Conservation (phyloP, 2,329 filamentous ascomycete genomes). For the Talaromyces sp. region DNA sequence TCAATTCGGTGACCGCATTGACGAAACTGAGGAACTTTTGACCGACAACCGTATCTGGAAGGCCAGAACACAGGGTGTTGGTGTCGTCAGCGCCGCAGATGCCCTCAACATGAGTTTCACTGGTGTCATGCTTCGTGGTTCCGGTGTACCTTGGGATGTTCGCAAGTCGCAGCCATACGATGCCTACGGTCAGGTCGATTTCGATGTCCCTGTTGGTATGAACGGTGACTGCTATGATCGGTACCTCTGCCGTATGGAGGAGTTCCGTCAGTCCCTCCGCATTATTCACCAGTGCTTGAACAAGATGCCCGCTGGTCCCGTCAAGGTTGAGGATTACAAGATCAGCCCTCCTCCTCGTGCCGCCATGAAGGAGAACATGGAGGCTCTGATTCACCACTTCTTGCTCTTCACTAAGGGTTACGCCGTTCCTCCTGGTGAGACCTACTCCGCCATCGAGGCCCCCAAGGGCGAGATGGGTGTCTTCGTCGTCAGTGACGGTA, state of each 20-base stretch:
- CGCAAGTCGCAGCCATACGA: constrained; percentile 97
- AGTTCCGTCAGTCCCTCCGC: constrained; percentile 95
- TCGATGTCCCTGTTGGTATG: constrained; percentile 92
- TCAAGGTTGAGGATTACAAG: constrained; percentile 99
- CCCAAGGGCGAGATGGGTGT: constrained; percentile 99
- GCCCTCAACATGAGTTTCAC: constrained; percentile 97
- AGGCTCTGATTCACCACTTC: constrained; percentile 98
- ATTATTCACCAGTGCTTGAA: constrained; percentile 99
- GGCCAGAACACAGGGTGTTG: constrained; percentile 82
- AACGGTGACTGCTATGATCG: constrained; percentile 99
- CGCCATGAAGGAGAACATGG: constrained; percentile 99
- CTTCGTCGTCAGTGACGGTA: constrained; percentile 91
- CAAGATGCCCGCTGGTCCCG: constrained; percentile 93
- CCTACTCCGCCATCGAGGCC: constrained; percentile 97
- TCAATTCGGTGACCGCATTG: constrained; percentile 96
- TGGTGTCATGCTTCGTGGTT: constrained; percentile 96
- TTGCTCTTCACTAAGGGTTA: constrained; percentile 98
- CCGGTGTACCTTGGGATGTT: constrained; percentile 92
- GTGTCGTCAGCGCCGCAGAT: constrained; percentile 85
- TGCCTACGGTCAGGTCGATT: constrained; percentile 95
- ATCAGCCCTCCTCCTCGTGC: constrained; percentile 89
- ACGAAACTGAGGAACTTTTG: constrained; percentile 97
- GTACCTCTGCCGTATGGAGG: constrained; percentile 98
- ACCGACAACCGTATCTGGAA: constrained; percentile 99
- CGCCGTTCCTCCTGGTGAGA: constrained; percentile 93